phyloP scores from a whole-genome alignment of 805 yeast species.

The Priceomyces medius region DNA sequence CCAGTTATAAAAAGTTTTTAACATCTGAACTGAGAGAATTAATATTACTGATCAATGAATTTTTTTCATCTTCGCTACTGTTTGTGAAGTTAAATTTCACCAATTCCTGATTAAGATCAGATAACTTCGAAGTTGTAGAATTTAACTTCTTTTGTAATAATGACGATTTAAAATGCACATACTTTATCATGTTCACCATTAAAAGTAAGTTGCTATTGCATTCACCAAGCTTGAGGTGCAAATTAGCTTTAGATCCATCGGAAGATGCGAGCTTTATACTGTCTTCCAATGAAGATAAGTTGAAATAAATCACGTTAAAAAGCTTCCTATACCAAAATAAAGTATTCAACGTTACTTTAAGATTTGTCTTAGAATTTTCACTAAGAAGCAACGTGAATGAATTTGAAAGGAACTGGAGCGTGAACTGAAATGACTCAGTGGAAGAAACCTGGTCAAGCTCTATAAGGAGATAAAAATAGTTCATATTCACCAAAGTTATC shows the following conservation, averaged over 20 bases:
- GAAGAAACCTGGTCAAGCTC: conserved; percentile 42
- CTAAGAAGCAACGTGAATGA: conserved; percentile 35
- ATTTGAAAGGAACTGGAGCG: conserved; percentile 41
- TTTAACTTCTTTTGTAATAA: conserved; percentile 2
- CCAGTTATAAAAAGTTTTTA: background rate
- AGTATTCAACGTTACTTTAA: conserved; percentile 19
- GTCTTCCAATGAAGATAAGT: conserved; percentile 20
- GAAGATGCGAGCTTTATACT: conserved; percentile 13
- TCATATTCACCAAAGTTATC: conserved; percentile 33
- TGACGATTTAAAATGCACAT: conserved; percentile 5
- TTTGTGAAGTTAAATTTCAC: conserved; percentile 2
- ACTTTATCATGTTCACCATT: conserved; percentile 32
- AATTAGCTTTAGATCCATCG: conserved; percentile 12
- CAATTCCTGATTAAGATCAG: conserved; percentile 5
- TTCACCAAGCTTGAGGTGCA: conserved; percentile 26
- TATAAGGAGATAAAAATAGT: conserved; percentile 38
- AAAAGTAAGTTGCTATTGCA: conserved; percentile 34
- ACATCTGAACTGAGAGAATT: background rate
- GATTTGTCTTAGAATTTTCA: conserved; percentile 14
- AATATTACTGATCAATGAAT: background rate
- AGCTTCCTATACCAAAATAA: conserved; percentile 36
- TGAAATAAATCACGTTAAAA: conserved; percentile 36
- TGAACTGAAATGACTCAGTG: conserved; percentile 39
- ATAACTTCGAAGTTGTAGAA: background rate
- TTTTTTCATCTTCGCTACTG: conserved; percentile 4